Percentiles rank a stretch among this genome's conserved stretches.
Conservation (phyloP, 768 basidiomycete genomes). For the Macrocybe gigantea region DNA sequence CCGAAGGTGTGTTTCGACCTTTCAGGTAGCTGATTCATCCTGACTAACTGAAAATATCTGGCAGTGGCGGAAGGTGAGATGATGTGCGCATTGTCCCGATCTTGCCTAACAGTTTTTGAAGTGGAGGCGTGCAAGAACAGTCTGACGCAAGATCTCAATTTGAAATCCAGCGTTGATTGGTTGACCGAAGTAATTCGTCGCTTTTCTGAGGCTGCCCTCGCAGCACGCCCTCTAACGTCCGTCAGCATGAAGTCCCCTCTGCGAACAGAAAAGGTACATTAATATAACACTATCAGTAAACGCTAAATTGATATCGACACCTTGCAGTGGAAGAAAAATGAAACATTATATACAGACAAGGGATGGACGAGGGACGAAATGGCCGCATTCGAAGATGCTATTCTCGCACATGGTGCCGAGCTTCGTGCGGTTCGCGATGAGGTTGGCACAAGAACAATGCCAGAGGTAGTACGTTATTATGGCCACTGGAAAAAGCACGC, state of each 20-base stretch:
- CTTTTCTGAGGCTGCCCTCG: constrained; percentile 62
- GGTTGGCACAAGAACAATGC: constrained; percentile 59
- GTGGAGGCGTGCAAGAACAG: constrained; percentile 63
- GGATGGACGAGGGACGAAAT: constrained; percentile 69
- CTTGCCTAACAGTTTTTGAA: constrained; percentile 19
- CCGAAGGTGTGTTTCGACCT: constrained; percentile 48
- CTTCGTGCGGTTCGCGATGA: constrained; percentile 75
- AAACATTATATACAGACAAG: constrained; percentile 61
- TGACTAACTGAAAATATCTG: constrained; percentile 14
- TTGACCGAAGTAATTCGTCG: constrained; percentile 70
- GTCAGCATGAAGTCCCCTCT: constrained; percentile 59
- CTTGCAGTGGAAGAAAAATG: constrained; percentile 66
- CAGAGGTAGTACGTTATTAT: constrained; percentile 80
- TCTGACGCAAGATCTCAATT: constrained; percentile 45
- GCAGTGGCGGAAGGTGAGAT: constrained; percentile 54
- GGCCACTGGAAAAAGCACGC: constrained; percentile 81
- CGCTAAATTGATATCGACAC: constrained; percentile 1
- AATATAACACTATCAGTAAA: background rate
- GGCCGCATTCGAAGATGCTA: constrained; percentile 72
- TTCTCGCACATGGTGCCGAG: constrained; percentile 69
- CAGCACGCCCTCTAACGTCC: constrained; percentile 48
- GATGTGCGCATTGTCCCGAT: background rate
- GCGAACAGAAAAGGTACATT: constrained; percentile 58
- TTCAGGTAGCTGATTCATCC: constrained; percentile 12
- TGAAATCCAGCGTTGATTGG: constrained; percentile 72